Evolutionary conservation across 2,329 filamentous ascomycete species (phyloP).

Genomic region (Rutstroemia sp.): DNA sequence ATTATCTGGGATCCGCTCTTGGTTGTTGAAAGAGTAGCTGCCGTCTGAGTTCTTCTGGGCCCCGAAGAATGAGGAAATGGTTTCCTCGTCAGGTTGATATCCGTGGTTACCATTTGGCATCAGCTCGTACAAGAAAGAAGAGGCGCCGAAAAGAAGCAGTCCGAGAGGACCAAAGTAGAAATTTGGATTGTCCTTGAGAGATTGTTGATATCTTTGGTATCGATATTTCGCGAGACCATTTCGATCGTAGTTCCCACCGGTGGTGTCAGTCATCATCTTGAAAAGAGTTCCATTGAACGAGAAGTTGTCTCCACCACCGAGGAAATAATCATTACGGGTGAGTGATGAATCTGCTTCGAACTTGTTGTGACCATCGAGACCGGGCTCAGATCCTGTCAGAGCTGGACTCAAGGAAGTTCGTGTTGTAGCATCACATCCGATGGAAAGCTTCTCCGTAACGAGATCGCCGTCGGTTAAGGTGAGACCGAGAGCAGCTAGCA

Average conservation of each 20-base stretch:
- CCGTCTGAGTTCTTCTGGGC: not conserved
- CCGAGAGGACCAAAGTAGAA: slow-evolving; percentile 21
- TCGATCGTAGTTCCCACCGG: slow-evolving; percentile 31
- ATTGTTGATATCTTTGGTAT: slow-evolving; percentile 29
- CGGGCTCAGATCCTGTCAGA: slow-evolving; percentile 19
- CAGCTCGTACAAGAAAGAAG: not conserved
- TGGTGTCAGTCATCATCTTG: slow-evolving; percentile 21
- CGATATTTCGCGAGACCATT: slow-evolving; percentile 20
- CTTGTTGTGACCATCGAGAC: slow-evolving; percentile 36
- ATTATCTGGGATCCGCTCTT: not conserved
- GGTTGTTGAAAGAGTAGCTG: not conserved
- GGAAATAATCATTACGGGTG: slow-evolving; percentile 40
- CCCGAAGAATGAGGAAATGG: not conserved
- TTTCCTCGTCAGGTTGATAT: not conserved
- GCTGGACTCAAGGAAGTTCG: slow-evolving; percentile 23
- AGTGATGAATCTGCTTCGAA: slow-evolving; percentile 45
- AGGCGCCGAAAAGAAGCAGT: not conserved
- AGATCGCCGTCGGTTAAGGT: slow-evolving; percentile 20
- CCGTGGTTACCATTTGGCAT: not conserved
- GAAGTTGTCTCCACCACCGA: slow-evolving; percentile 11
- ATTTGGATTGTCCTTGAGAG: slow-evolving; percentile 18
- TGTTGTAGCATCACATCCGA: slow-evolving; percentile 25
- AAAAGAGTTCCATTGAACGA: slow-evolving; percentile 29
- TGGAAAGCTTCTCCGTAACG: slow-evolving; percentile 20
- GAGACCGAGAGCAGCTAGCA: slow-evolving; percentile 6